Evolutionary conservation across 2,329 filamentous ascomycete species (phyloP).

Genomic region (Ceratocystiopsis minuta): DNA sequence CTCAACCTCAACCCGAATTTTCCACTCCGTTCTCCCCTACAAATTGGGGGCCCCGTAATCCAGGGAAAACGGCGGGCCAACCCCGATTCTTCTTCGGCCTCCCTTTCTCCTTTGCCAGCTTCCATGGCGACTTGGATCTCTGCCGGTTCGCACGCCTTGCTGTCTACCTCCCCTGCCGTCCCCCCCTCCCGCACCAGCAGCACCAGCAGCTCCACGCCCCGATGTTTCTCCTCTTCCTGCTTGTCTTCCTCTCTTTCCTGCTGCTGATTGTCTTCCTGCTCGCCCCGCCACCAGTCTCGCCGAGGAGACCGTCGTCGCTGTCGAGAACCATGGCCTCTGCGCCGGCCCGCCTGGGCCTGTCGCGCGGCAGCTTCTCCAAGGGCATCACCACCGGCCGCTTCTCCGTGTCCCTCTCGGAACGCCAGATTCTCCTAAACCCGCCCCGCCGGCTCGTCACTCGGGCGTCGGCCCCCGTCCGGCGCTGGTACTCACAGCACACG

Average conservation of each 20-base stretch:
- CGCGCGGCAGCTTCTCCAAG: slow-evolving; percentile 8
- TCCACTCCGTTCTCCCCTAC: too few species aligned
- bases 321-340: slow-evolving; percentile 6
- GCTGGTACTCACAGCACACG: slow-evolving; percentile 22
- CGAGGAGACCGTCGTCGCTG: background rate
- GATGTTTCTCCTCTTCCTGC: slow-evolving; percentile 5
- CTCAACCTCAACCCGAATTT: too few species aligned
- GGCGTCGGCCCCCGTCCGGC: slow-evolving; percentile 9
- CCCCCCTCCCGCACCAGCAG: too few species aligned
- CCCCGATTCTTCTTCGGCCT: background rate
- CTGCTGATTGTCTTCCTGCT: slow-evolving; percentile 6
- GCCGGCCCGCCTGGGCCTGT: slow-evolving; percentile 10
- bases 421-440: slow-evolving; percentile 8
- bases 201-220: background rate
- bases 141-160: slow-evolving; percentile 4
- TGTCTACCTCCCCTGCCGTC: background rate
- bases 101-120: background rate
- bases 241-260: slow-evolving; percentile 3
- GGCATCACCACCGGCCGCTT: slow-evolving; percentile 7
- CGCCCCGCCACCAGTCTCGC: slow-evolving; percentile 5
- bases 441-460: slow-evolving; percentile 4
- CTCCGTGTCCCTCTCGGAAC: slow-evolving; percentile 7
- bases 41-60: too few species aligned
- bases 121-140: slow-evolving; percentile 6
- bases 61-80: too few species aligned